Conservation (phyloP, 805 yeast species). For the Barnettozyma sp. region DNA sequence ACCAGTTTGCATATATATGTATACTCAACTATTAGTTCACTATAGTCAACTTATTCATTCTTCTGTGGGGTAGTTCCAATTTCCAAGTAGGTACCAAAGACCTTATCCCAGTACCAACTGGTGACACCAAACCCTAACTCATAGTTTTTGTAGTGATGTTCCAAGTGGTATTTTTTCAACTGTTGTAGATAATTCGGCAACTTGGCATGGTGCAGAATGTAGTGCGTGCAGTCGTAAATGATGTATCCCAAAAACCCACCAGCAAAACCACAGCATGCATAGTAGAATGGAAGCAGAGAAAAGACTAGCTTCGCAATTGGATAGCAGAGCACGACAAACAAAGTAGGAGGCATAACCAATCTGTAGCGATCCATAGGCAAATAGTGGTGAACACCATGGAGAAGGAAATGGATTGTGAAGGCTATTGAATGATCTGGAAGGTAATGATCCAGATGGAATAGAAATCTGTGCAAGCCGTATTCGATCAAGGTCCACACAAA, state of each 20-base stretch:
- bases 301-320: constrained; percentile 84
- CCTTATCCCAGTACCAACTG: constrained; percentile 85
- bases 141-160: constrained; percentile 96
- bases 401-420: constrained; percentile 76
- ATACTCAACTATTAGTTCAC: too few relatives aligned
- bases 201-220: constrained; percentile 81
- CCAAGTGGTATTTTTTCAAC: constrained; percentile 85
- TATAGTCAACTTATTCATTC: constrained; percentile 5
- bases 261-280: constrained; percentile 88
- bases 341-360: constrained; percentile 93
- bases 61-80: constrained; percentile 21
- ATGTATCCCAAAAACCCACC: constrained; percentile 96
- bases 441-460: constrained; percentile 85
- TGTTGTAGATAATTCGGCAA: constrained; percentile 73
- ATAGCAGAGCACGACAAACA: constrained; percentile 60
- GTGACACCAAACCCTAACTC: constrained; percentile 97
- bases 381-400: constrained; percentile 96
- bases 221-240: constrained; percentile 89
- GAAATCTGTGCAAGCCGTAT: constrained; percentile 79
- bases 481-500: constrained; percentile 92
- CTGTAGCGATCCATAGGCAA: constrained; percentile 94
- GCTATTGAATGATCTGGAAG: constrained; percentile 76
- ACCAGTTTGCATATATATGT: too few relatives aligned
- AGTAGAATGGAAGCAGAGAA: constrained; percentile 64
- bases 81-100: constrained; percentile 75